phyloP scores from a whole-genome alignment of 2,329 filamentous ascomycete species.

The Talaromyces funiculosus region DNA sequence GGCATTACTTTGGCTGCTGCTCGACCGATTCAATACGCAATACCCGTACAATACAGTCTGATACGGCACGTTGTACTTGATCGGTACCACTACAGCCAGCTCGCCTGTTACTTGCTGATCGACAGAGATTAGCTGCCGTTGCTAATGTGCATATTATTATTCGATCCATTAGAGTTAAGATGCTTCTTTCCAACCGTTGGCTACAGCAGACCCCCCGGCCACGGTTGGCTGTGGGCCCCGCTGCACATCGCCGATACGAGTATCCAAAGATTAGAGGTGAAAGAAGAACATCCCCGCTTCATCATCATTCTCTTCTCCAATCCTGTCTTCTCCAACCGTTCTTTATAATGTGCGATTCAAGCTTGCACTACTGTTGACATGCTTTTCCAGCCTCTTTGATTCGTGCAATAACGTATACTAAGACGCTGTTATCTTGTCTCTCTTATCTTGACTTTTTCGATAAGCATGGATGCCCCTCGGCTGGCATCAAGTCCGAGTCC shows the following conservation, averaged over 20 bases:
- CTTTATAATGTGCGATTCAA: neutral
- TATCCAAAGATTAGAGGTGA: neutral
- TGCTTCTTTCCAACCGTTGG: neutral
- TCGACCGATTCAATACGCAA: neutral
- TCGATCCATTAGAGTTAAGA: neutral
- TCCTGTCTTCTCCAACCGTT: neutral
- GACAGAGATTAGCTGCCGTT: neutral
- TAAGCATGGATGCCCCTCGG: conserved; percentile 16
- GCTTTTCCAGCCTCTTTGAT: neutral
- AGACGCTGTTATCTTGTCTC: neutral
- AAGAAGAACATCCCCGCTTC: conserved; percentile 2
- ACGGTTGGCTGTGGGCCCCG: neutral
- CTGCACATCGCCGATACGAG: neutral
- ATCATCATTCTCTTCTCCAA: neutral
- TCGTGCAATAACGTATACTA: neutral
- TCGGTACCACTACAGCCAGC: neutral
- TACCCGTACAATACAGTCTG: neutral
- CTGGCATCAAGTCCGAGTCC: conserved; percentile 13
- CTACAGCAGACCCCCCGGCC: neutral
- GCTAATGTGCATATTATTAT: neutral
- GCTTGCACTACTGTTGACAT: neutral
- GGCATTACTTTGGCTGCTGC: neutral
- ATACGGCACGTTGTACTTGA: neutral
- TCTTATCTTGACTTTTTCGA: conserved; percentile 16
- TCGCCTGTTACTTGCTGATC: neutral